Conservation (phyloP, 306 rosid genomes). For the Delonix regia region DNA sequence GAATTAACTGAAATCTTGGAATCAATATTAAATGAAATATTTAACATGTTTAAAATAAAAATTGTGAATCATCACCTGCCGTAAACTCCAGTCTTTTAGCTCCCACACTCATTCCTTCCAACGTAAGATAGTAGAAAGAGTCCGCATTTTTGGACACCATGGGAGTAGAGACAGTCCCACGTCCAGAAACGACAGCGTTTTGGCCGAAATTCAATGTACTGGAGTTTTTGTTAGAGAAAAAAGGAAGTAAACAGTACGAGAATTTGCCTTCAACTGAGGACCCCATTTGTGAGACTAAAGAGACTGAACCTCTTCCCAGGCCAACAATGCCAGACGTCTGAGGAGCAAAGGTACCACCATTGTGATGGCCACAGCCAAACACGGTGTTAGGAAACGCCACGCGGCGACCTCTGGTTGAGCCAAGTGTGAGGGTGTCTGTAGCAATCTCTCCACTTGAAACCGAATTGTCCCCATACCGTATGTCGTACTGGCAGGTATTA, state of each 20-base stretch:
- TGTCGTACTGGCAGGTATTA: background rate
- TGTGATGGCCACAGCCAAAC: slow-evolving; percentile 56
- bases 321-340: slow-evolving; percentile 58
- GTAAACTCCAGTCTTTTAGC: background rate
- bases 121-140: background rate
- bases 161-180: background rate
- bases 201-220: slow-evolving; percentile 11
- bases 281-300: slow-evolving; percentile 46
- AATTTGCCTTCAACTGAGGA: slow-evolving; percentile 43
- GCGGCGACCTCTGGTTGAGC: background rate
- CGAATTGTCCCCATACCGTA: background rate
- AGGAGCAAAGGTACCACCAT: background rate
- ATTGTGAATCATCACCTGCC: background rate
- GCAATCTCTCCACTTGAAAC: background rate
- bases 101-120: background rate
- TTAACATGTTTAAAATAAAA: no score
- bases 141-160: background rate
- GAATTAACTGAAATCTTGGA: no score
- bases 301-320: slow-evolving; percentile 46
- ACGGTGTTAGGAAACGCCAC: slow-evolving; percentile 33
- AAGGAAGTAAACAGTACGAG: slow-evolving; percentile 58
- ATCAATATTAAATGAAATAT: no score
- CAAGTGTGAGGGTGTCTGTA: slow-evolving; percentile 50
- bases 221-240: rapidly evolving
- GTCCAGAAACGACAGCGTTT: slow-evolving; percentile 1